Evolutionary conservation across 148 eudicot species (phyloP).

Genomic region (Rhododendron simsii): DNA sequence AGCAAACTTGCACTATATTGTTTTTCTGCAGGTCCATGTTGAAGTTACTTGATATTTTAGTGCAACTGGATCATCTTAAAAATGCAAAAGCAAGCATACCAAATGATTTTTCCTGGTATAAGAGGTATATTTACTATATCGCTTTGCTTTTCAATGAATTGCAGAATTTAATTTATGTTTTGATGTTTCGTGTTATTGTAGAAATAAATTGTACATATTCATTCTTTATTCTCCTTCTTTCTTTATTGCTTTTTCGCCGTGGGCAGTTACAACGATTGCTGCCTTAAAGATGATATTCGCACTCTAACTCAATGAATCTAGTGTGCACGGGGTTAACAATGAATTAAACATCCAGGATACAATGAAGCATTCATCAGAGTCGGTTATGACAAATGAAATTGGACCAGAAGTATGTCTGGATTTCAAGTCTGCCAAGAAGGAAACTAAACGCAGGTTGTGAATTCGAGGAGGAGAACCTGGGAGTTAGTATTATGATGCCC

Average conservation of each 20-base stretch:
- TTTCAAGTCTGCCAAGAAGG: not conserved
- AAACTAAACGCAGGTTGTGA: not conserved
- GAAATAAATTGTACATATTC: not conserved
- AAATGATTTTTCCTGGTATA: conserved; percentile 98
- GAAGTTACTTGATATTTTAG: conserved; percentile 89
- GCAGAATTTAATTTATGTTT: not conserved
- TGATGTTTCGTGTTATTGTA: not conserved
- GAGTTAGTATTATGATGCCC: not conserved
- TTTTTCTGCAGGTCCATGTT: conserved; percentile 80
- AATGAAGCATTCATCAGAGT: not conserved
- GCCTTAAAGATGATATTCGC: not conserved
- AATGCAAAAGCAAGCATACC: conserved; percentile 99
- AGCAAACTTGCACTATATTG: not conserved
- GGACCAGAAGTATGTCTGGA: not conserved
- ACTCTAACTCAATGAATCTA: not conserved
- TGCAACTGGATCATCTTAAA: conserved; percentile 98
- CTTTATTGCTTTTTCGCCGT: not conserved
- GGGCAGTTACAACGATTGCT: not conserved
- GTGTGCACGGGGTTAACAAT: not conserved
- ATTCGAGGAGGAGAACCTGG: not conserved
- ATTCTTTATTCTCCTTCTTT: not conserved
- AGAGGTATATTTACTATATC: conserved; percentile 54
- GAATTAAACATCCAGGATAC: not conserved
- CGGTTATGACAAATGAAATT: not conserved
- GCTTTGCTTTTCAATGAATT: not conserved